A percentile compares a stretch with the other conserved stretches of the same genome.
Evolutionary conservation across 2,329 filamentous ascomycete species (phyloP).

Genomic region (Cytospora piceae): DNA sequence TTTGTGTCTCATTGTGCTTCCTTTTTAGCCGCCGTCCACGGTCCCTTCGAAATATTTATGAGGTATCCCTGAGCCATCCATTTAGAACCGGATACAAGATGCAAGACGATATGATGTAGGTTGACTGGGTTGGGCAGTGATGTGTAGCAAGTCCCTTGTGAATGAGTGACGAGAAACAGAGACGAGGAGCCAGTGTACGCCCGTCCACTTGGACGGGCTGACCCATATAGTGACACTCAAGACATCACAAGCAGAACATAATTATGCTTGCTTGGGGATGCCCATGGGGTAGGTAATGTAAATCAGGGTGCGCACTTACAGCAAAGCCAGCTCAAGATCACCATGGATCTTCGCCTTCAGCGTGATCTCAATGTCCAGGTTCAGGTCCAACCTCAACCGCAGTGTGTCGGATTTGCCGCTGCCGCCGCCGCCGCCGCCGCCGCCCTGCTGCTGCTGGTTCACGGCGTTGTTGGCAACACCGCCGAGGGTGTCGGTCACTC

Average conservation of each 20-base stretch:
- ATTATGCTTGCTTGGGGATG: background rate
- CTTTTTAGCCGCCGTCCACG: conserved; percentile 29
- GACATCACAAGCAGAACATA: conserved; percentile 17
- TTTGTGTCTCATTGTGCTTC: conserved; percentile 29
- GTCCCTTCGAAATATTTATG: conserved; percentile 24
- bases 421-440: conserved; percentile 39
- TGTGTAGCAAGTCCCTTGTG: conserved; percentile 11
- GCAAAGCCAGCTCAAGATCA: conserved; percentile 76
- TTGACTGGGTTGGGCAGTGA: conserved; percentile 6
- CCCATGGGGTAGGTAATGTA: conserved; percentile 16
- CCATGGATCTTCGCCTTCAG: conserved; percentile 85
- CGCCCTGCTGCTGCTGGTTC: conserved; percentile 36
- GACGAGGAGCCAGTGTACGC: background rate
- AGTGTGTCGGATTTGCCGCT: conserved; percentile 66
- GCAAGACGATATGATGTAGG: conserved; percentile 4
- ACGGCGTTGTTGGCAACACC: conserved; percentile 44
- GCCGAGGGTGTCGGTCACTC: conserved; percentile 48
- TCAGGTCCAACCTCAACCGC: conserved; percentile 75
- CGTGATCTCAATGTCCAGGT: conserved; percentile 82
- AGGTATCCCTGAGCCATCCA: conserved; percentile 30
- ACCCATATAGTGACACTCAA: conserved; percentile 14
- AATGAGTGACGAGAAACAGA: background rate
- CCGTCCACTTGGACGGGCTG: conserved; percentile 17
- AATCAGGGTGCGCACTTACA: conserved; percentile 47
- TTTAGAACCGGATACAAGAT: conserved; percentile 30